These are phyloP conservation scores for Pseudogymnoascus sp. DNA, from an alignment of 2,329 filamentous ascomycete species.

Conservation along the genomic window DNA sequence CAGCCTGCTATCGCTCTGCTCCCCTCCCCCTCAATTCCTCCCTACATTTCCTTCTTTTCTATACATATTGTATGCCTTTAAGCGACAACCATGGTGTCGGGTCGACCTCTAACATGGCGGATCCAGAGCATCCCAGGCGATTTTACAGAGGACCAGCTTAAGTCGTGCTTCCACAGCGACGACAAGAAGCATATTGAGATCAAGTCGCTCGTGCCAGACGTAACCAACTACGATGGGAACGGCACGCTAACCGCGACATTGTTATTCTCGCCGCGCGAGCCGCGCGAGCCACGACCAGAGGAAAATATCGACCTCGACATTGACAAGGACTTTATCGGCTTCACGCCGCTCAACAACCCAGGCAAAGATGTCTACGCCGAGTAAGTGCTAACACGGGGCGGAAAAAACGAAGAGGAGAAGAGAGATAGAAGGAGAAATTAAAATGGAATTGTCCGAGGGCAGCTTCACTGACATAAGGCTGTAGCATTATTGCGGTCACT, in stretches of 20 bases:
- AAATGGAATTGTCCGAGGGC: not conserved
- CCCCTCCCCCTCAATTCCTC: not conserved
- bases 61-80: not conserved
- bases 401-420: not conserved
- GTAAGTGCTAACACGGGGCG: not conserved
- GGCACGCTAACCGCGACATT: not conserved
- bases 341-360: not conserved
- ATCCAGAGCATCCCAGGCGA: not conserved
- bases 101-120: not conserved
- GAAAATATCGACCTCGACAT: not conserved
- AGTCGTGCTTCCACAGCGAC: not conserved
- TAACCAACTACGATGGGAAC: not conserved
- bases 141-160: not conserved
- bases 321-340: not conserved
- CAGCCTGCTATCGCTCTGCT: not conserved
- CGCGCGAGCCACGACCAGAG: not conserved
- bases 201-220: not conserved
- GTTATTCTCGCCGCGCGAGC: not conserved
- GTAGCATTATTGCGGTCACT: conserved; percentile 9
- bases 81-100: not conserved
- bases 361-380: not conserved
- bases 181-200: not conserved
- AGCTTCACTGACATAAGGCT: not conserved
- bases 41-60: not conserved
- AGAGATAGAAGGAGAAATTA: not conserved